Percentiles rank a stretch among this genome's conserved stretches.
Conservation (phyloP, 2,329 filamentous ascomycete species). For the Salinomyces thailandicus region DNA sequence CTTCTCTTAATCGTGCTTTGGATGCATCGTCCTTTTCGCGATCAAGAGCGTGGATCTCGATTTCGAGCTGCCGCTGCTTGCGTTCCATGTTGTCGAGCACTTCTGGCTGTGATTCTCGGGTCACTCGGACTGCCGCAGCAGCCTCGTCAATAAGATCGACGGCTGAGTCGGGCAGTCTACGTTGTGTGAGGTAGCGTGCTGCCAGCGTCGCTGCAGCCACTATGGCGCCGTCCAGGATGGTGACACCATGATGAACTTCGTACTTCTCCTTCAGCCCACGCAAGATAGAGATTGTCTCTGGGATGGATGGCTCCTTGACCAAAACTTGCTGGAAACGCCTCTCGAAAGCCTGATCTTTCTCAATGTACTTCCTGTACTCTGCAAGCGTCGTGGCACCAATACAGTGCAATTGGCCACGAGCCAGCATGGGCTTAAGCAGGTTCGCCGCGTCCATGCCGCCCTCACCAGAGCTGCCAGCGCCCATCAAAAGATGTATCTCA, state of each 20-base stretch:
- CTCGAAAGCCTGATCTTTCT: slow-evolving; percentile 96
- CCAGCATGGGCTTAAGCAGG: slow-evolving; percentile 94
- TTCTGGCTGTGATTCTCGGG: slow-evolving; percentile 91
- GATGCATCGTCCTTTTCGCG: slow-evolving; percentile 94
- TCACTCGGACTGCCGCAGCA: slow-evolving; percentile 89
- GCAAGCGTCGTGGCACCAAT: slow-evolving; percentile 92
- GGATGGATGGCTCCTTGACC: slow-evolving; percentile 82
- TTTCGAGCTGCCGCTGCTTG: slow-evolving; percentile 79
- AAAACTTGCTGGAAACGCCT: slow-evolving; percentile 97
- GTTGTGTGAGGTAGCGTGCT: slow-evolving; percentile 81
- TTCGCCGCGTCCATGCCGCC: slow-evolving; percentile 99
- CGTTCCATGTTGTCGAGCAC: slow-evolving; percentile 90
- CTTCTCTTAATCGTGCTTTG: slow-evolving; percentile 67
- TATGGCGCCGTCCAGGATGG: slow-evolving; percentile 85
- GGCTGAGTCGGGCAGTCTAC: slow-evolving; percentile 87
- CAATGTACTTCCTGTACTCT: slow-evolving; percentile 97
- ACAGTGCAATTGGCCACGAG: slow-evolving; percentile 90
- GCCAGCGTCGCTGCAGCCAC: slow-evolving; percentile 86
- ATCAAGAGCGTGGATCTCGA: slow-evolving; percentile 90
- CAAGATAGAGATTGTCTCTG: slow-evolving; percentile 94
- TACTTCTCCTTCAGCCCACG: slow-evolving; percentile 96
- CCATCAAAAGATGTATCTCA: slow-evolving; percentile 98
- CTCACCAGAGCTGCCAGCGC: slow-evolving; percentile 84
- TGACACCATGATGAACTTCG: slow-evolving; percentile 96
- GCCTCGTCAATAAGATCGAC: slow-evolving; percentile 96